Evolutionary conservation across 2,329 filamentous ascomycete genomes (phyloP).

Genomic region (Phaeosphaeria sp.): DNA sequence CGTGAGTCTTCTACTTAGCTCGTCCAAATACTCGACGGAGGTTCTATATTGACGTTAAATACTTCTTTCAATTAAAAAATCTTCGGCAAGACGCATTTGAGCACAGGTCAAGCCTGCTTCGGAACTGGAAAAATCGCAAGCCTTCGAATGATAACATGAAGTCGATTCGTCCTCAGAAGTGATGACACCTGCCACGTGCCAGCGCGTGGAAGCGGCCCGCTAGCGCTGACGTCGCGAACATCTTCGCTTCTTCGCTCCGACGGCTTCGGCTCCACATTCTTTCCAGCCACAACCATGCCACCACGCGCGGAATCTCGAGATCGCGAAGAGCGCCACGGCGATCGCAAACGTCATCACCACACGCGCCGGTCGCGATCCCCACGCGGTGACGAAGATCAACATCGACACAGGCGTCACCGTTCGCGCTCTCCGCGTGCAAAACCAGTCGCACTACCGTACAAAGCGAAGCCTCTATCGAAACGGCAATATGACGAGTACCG

Average conservation of each 20-base stretch:
- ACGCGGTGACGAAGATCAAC: constrained; percentile 29
- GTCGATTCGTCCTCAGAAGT: no score
- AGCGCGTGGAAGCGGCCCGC: neutral
- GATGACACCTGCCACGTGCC: neutral
- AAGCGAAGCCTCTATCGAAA: constrained; percentile 71
- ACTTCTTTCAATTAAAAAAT: no score
- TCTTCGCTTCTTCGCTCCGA: no score
- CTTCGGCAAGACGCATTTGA: no score
- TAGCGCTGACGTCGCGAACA: neutral
- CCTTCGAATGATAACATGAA: no score
- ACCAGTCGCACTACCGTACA: constrained; percentile 65
- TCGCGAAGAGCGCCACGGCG: constrained; percentile 30
- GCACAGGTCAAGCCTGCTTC: no score
- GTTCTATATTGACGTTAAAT: no score
- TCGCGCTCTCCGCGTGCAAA: constrained; percentile 37
- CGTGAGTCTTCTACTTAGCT: no score
- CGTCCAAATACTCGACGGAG: no score
- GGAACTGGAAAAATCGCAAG: no score
- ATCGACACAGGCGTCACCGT: constrained; percentile 37
- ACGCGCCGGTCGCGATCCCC: constrained; percentile 46
- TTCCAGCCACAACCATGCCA: constrained; percentile 11
- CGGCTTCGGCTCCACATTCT: neutral
- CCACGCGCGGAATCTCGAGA: constrained; percentile 6
- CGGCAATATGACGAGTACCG: constrained; percentile 71
- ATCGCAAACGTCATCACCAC: constrained; percentile 44